Conservation (phyloP, 176 grass and related monocot genomes). For the Oropetium thomaeum region DNA sequence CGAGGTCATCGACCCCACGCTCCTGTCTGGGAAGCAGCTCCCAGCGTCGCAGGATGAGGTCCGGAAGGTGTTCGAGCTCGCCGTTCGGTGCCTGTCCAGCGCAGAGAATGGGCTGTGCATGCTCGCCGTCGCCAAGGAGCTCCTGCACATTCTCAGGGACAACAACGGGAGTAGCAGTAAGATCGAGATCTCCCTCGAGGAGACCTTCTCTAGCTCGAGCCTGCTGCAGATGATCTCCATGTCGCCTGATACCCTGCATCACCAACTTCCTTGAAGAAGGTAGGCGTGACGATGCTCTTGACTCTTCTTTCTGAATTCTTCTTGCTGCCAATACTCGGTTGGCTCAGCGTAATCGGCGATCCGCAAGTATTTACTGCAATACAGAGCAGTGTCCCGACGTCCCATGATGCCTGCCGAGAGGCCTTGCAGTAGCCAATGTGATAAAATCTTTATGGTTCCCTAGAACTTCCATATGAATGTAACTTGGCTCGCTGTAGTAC, state of each 20-base stretch:
- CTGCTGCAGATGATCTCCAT: slow-evolving; percentile 97
- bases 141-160: slow-evolving; percentile 51
- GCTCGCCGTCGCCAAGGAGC: slow-evolving; percentile 58
- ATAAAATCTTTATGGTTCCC: slow-evolving; percentile 26
- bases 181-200: slow-evolving; percentile 78
- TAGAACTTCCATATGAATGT: slow-evolving; percentile 16
- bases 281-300: neutral
- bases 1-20: slow-evolving; percentile 73
- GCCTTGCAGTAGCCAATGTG: slow-evolving; percentile 22
- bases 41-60: slow-evolving; percentile 62
- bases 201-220: slow-evolving; percentile 86
- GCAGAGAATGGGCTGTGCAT: slow-evolving; percentile 55
- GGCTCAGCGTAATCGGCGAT: slow-evolving; percentile 5
- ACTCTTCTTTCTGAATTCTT: neutral
- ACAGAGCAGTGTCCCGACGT: slow-evolving; percentile 4
- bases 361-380: neutral
- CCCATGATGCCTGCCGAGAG: slow-evolving; percentile 17
- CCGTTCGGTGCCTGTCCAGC: slow-evolving; percentile 65
- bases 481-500: neutral
- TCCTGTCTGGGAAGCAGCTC: slow-evolving; percentile 64
- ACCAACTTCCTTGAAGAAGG: slow-evolving; percentile 35
- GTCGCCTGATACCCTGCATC: slow-evolving; percentile 74
- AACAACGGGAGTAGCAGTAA: slow-evolving; percentile 77
- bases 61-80: slow-evolving; percentile 62
- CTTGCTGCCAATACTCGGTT: slow-evolving; percentile 1